Conservation (phyloP, 352 stramenopile genomes). For the Pythium brachiatum region DNA sequence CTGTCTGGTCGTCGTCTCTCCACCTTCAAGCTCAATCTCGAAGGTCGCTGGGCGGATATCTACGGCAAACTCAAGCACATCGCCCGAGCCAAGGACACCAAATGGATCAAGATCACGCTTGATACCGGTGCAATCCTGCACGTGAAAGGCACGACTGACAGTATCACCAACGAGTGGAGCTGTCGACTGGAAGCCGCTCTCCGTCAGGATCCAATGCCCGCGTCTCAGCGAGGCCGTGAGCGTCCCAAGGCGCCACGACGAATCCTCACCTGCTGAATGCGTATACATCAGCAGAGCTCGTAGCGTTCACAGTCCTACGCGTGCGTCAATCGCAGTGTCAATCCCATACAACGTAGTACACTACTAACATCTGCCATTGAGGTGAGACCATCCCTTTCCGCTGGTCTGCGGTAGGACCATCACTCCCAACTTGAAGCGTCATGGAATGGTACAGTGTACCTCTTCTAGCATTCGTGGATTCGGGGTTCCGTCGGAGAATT, state of each 20-base stretch:
- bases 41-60: conserved; percentile 38
- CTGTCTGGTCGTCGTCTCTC: conserved; percentile 31
- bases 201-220: background rate
- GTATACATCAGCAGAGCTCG: background rate
- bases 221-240: background rate
- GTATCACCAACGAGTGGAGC: conserved; percentile 14
- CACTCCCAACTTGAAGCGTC: conserved; percentile 34
- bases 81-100: conserved; percentile 7
- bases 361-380: no score
- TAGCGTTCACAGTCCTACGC: background rate
- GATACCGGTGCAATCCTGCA: conserved; percentile 3
- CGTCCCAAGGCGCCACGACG: conserved; percentile 3
- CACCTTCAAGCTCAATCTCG: conserved; percentile 38
- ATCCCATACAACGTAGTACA: no score
- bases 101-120: conserved; percentile 30
- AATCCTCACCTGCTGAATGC: conserved; percentile 19
- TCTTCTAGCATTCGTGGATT: conserved; percentile 17
- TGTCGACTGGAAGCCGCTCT: conserved; percentile 16
- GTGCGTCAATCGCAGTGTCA: background rate
- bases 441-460: conserved; percentile 16
- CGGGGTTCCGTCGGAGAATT: conserved; percentile 13
- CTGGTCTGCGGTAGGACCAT: conserved; percentile 19
- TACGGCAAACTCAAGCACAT: conserved; percentile 27
- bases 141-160: background rate
- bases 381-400: background rate